These are phyloP conservation scores for Hansenula lynferdii DNA, from an alignment of 1,139 yeast genomes.

Conservation along the genomic window DNA sequence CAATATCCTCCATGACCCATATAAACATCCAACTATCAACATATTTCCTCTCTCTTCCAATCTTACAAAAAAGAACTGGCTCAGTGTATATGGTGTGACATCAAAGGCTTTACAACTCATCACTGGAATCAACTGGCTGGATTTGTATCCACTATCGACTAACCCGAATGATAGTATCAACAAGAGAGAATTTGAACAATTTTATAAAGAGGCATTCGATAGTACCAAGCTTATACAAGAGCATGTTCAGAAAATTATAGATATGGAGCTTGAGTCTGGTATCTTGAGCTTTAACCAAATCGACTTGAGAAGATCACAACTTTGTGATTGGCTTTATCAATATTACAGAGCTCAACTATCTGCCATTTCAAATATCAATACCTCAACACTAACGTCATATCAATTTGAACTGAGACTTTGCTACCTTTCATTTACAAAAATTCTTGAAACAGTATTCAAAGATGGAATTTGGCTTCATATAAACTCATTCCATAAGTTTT, in stretches of 20 bases:
- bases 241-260: slow-evolving; percentile 2
- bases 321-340: slow-evolving; percentile 11
- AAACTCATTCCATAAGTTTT: slow-evolving; percentile 7
- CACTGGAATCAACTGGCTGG: slow-evolving; percentile 6
- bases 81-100: neutral
- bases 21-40: neutral
- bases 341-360: slow-evolving; percentile 10
- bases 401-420: slow-evolving; percentile 8
- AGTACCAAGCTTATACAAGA: neutral
- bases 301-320: slow-evolving; percentile 3
- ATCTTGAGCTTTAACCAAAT: neutral
- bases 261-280: neutral
- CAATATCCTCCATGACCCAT: neutral
- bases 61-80: neutral
- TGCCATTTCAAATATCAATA: slow-evolving; percentile 8
- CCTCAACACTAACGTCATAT: slow-evolving; percentile 10
- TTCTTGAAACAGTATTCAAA: slow-evolving; percentile 14
- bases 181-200: neutral
- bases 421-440: slow-evolving; percentile 10
- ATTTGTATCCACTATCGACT: neutral
- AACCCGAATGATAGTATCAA: too few relatives aligned
- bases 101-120: neutral
- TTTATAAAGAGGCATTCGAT: slow-evolving; percentile 1
- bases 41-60: neutral
- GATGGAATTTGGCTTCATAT: slow-evolving; percentile 20